Evolutionary conservation across 1,139 yeast species (phyloP).

Genomic region (Candida sp.): DNA sequence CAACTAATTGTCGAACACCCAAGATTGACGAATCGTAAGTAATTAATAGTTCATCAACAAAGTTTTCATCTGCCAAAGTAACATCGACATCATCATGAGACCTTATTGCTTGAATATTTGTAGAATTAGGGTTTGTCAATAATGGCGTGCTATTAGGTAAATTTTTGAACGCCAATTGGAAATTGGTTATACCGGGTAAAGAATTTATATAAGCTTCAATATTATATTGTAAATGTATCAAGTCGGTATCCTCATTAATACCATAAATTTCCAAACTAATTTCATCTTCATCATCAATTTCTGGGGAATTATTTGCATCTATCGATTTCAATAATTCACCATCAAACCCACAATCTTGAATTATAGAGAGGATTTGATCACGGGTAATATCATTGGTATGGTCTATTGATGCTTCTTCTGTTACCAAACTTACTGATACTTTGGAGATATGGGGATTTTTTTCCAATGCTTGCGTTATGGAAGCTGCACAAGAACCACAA

Average conservation of each 20-base stretch:
- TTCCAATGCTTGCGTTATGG: constrained; percentile 23
- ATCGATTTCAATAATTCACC: constrained; percentile 15
- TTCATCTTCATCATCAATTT: constrained; percentile 17
- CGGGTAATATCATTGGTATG: constrained; percentile 10
- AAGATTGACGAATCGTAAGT: constrained; percentile 38
- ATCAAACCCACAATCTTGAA: constrained; percentile 42
- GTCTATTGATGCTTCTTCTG: constrained; percentile 23
- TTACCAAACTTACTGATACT: constrained; percentile 28
- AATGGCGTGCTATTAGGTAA: constrained; percentile 3
- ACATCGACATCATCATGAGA: constrained; percentile 9
- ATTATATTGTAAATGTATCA: constrained; percentile 31
- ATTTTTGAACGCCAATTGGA: constrained; percentile 14
- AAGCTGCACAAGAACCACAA: constrained; percentile 36
- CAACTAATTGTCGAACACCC: constrained; percentile 60
- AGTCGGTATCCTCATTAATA: constrained; percentile 21
- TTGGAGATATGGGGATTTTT: constrained; percentile 14
- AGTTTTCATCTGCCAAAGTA: constrained; percentile 12
- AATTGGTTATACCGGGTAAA: constrained; percentile 24
- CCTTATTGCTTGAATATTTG: constrained; percentile 11
- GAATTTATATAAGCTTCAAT: constrained; percentile 37
- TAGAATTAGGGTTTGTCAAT: constrained; percentile 13
- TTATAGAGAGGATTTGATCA: constrained; percentile 15
- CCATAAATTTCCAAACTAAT: constrained; percentile 33
- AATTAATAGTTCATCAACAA: constrained; percentile 37
- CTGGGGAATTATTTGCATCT: background rate